phyloP scores from a whole-genome alignment of 345 rosid species.

The sweet orange (Citrus sinensis) region DNA sequence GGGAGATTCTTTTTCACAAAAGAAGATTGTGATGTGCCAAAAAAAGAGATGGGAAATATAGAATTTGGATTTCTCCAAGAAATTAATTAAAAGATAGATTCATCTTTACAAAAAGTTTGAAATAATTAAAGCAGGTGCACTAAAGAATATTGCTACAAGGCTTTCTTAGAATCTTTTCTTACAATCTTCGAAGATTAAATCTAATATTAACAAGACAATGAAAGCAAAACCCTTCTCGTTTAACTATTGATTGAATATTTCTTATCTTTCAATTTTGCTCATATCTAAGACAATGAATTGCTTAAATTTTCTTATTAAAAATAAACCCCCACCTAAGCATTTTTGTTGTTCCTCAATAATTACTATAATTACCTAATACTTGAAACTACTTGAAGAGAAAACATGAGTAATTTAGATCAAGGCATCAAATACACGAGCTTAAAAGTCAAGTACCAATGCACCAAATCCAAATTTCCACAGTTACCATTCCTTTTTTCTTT shows the following conservation, averaged over 20 bases:
- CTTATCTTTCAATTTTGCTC: not conserved
- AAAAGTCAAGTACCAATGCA: not conserved
- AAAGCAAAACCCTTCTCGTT: too few species aligned
- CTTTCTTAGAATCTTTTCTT: too few species aligned
- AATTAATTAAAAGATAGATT: not conserved
- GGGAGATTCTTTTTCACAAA: not conserved
- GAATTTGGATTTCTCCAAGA: not conserved
- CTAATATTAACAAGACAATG: too few species aligned
- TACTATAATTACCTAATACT: not conserved
- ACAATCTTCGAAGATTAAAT: too few species aligned
- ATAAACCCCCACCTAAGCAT: not conserved
- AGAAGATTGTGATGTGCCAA: not conserved
- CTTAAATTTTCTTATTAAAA: not conserved
- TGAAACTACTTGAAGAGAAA: not conserved
- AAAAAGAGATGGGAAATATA: not conserved
- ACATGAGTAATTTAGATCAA: not conserved
- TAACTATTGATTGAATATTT: too few species aligned
- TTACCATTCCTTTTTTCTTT: too few species aligned
- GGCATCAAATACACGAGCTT: not conserved
- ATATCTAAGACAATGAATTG: too few species aligned
- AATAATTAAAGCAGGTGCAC: not conserved
- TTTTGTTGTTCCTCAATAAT: not conserved
- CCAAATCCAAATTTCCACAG: not conserved
- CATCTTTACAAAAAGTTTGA: not conserved
- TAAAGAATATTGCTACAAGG: not conserved